Conservation (phyloP, 805 yeast genomes). For the Candida endomychidarum region DNA sequence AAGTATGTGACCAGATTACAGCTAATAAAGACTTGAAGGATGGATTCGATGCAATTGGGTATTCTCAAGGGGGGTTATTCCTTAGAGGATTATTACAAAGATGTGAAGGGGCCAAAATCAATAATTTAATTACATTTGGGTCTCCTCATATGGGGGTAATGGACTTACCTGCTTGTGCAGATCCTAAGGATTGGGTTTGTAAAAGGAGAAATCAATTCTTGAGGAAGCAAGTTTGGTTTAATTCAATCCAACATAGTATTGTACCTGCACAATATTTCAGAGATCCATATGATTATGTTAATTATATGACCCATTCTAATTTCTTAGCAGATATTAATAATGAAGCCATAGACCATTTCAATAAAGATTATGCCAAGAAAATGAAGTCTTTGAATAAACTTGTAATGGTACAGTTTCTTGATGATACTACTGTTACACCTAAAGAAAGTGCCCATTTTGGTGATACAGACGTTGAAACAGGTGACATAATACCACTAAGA, state of each 20-base stretch:
- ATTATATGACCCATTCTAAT: slow-evolving; percentile 54
- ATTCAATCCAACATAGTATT: slow-evolving; percentile 52
- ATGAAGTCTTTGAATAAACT: slow-evolving; percentile 48
- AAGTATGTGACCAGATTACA: slow-evolving; percentile 55
- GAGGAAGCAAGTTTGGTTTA: slow-evolving; percentile 60
- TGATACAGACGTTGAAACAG: slow-evolving; percentile 49
- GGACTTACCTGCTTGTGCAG: slow-evolving; percentile 61
- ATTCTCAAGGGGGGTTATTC: slow-evolving; percentile 83
- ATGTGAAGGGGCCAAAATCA: slow-evolving; percentile 44
- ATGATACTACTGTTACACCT: slow-evolving; percentile 72
- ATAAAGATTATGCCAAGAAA: slow-evolving; percentile 42
- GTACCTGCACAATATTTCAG: slow-evolving; percentile 79
- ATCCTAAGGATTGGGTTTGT: slow-evolving; percentile 58
- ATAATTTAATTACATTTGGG: slow-evolving; percentile 69
- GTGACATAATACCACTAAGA: slow-evolving; percentile 43
- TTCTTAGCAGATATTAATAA: slow-evolving; percentile 69
- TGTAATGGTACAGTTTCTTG: slow-evolving; percentile 57
- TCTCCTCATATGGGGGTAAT: slow-evolving; percentile 77
- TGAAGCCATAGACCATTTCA: slow-evolving; percentile 40
- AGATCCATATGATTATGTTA: slow-evolving; percentile 52
- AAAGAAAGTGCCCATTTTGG: slow-evolving; percentile 68
- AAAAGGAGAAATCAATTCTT: slow-evolving; percentile 51
- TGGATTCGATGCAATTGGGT: slow-evolving; percentile 76
- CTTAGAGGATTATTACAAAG: slow-evolving; percentile 64
- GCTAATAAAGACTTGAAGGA: slow-evolving; percentile 42